These are phyloP conservation scores for Tolypocladium tundrense DNA, from an alignment of 2,329 filamentous ascomycete species.

Conservation along the genomic window DNA sequence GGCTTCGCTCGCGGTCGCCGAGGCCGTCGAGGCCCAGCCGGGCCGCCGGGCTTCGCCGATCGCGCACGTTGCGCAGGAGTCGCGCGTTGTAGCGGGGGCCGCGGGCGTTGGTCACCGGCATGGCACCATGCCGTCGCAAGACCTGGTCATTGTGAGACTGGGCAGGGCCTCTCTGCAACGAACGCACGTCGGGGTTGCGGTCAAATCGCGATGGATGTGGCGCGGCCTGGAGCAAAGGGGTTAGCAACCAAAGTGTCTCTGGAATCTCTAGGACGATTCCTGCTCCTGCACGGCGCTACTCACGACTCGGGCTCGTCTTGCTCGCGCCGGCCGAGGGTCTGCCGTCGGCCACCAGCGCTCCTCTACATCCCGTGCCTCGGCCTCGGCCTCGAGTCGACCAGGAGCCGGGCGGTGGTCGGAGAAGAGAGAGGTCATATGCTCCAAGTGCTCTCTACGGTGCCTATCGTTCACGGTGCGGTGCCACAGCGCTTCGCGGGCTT, in stretches of 20 bases:
- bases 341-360: not conserved
- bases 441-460: not conserved
- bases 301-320: conserved; percentile 1
- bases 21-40: conserved; percentile 53
- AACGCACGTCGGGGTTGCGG: not conserved
- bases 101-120: not conserved
- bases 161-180: not conserved
- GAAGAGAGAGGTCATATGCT: conserved; percentile 1
- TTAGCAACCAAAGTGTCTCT: not conserved
- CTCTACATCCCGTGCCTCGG: not conserved
- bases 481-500: conserved; percentile 1
- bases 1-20: conserved; percentile 73
- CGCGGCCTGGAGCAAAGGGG: not conserved
- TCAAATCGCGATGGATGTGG: not conserved
- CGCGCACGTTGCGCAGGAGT: conserved; percentile 10
- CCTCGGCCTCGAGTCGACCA: not conserved
- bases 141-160: not conserved
- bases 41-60: not conserved
- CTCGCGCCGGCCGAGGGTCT: not conserved
- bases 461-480: not conserved
- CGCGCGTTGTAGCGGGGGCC: not conserved
- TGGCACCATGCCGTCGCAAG: not conserved
- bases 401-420: not conserved
- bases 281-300: not conserved
- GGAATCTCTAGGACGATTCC: not conserved